These are phyloP conservation scores for Dittrichia graveolens DNA, from an alignment of 129 eudicot genomes.

Conservation along the genomic window DNA sequence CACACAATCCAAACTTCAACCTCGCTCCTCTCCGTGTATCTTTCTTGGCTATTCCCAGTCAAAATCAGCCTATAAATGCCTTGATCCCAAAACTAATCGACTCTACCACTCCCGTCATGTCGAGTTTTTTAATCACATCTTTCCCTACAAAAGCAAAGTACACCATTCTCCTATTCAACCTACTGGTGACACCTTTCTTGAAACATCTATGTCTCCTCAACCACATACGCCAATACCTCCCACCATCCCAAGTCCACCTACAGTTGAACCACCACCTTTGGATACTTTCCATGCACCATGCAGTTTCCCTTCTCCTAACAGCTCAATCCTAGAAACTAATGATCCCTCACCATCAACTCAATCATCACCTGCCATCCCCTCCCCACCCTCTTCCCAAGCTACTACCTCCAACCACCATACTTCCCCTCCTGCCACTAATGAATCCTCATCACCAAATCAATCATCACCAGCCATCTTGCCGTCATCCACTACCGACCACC, in stretches of 20 bases:
- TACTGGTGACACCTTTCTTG: not conserved
- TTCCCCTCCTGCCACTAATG: too few relatives aligned
- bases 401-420: not conserved
- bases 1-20: slow-evolving; percentile 4
- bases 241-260: not conserved
- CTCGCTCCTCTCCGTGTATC: not conserved
- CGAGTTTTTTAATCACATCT: not conserved
- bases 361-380: not conserved
- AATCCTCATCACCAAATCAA: too few relatives aligned
- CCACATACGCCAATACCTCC: not conserved
- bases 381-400: not conserved
- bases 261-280: slow-evolving; percentile 4
- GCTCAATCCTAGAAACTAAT: not conserved
- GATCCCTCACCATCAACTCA: not conserved
- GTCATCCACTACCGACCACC: not conserved
- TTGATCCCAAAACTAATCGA: too few relatives aligned
- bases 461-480: too few relatives aligned
- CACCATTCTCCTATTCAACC: not conserved
- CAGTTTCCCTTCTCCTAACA: not conserved
- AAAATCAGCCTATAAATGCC: not conserved
- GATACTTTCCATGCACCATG: slow-evolving; percentile 1
- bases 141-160: not conserved
- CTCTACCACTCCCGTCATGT: too few relatives aligned
- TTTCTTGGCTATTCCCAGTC: not conserved
- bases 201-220: not conserved